Conservation (phyloP, 2,329 filamentous ascomycete genomes). For the Ophiostoma sp. region DNA sequence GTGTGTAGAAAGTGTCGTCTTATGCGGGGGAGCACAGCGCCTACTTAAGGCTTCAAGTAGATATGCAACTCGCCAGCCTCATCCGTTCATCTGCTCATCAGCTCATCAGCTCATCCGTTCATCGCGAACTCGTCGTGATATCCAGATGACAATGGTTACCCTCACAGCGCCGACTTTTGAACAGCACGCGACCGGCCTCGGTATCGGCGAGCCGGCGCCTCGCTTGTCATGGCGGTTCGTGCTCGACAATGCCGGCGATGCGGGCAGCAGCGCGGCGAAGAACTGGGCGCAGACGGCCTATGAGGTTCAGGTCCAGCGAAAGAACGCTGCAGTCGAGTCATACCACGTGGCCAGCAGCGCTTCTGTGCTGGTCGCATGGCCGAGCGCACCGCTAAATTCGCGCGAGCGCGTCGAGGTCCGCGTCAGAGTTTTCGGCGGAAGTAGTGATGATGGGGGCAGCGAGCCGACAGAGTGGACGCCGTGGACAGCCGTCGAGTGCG, state of each 20-base stretch:
- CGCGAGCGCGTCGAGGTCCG: slow-evolving; percentile 25
- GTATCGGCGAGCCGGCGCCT: slow-evolving; percentile 25
- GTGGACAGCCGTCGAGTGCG: slow-evolving; percentile 26
- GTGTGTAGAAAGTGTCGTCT: neutral
- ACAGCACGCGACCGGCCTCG: slow-evolving; percentile 28
- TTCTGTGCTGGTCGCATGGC: slow-evolving; percentile 38
- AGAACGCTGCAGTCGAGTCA: neutral
- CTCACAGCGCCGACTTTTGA: slow-evolving; percentile 25
- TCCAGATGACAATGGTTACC: slow-evolving; percentile 12
- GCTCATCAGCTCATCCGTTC: too few species aligned
- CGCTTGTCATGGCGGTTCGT: slow-evolving; percentile 29
- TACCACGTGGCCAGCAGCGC: slow-evolving; percentile 21
- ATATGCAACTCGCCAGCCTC: neutral
- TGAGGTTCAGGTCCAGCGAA: slow-evolving; percentile 24
- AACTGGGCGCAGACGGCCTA: slow-evolving; percentile 27
- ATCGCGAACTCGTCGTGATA: neutral
- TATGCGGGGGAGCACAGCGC: neutral
- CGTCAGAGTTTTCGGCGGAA: slow-evolving; percentile 20
- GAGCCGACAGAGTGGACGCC: slow-evolving; percentile 25
- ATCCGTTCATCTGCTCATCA: too few species aligned
- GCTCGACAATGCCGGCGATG: neutral
- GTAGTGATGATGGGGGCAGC: too few species aligned
- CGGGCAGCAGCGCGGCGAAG: neutral
- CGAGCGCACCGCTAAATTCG: slow-evolving; percentile 25
- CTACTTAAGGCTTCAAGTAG: neutral